A percentile compares a stretch with the other conserved stretches of the same genome.
phyloP scores from a whole-genome alignment of 495 filamentous ascomycete species.

The Staphylotrichum tortipilum region DNA sequence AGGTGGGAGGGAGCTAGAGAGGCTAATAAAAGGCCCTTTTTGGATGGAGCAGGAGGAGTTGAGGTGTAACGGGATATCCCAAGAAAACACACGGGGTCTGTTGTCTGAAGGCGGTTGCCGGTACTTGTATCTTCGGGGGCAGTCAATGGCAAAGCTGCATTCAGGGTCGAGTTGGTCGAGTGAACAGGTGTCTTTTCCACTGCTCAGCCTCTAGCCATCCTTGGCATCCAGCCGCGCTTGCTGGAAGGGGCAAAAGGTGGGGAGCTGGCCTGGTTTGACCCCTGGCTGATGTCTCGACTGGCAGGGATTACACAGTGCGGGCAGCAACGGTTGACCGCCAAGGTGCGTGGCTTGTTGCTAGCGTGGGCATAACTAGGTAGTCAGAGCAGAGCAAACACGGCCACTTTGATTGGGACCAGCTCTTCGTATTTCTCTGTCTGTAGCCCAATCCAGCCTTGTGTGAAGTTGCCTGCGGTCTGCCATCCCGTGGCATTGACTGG shows the following conservation, averaged over 20 bases:
- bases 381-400: too few relatives aligned
- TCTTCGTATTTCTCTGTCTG: too few relatives aligned
- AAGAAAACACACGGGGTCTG: conserved; percentile 7
- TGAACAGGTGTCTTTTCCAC: conserved; percentile 31
- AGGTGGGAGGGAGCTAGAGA: neutral
- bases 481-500: neutral
- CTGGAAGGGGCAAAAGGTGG: conserved; percentile 4
- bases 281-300: neutral
- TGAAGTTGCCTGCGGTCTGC: too few relatives aligned
- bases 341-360: too few relatives aligned
- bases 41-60: conserved; percentile 4
- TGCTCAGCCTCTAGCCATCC: conserved; percentile 6
- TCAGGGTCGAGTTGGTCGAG: conserved; percentile 14
- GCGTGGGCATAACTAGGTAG: too few relatives aligned
- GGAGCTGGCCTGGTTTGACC: neutral
- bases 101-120: conserved; percentile 8
- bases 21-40: neutral
- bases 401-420: too few relatives aligned
- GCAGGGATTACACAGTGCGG: neutral
- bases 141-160: conserved; percentile 17
- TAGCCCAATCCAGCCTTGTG: too few relatives aligned
- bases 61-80: conserved; percentile 9
- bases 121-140: conserved; percentile 21
- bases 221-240: conserved; percentile 2
- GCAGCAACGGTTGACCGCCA: too few relatives aligned